Conservation (phyloP, 192 early-diverging fungal genomes). For the Funneliformis geosporum region DNA sequence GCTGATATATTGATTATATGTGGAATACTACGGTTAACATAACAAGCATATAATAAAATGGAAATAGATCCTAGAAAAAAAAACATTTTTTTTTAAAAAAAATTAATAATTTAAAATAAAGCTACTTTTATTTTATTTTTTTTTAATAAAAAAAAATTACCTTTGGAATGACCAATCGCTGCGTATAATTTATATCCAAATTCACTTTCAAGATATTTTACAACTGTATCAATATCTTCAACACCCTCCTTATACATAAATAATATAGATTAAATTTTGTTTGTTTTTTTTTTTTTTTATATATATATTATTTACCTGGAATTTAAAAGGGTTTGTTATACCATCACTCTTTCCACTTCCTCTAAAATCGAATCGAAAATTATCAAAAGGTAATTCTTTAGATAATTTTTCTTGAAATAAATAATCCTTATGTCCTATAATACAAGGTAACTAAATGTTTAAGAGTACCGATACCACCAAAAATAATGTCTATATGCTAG, state of each 20-base stretch:
- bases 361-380: constrained; percentile 45
- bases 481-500: neutral
- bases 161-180: neutral
- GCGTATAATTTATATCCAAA: neutral
- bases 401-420: constrained; percentile 41
- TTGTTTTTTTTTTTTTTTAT: no score
- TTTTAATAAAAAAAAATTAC: neutral
- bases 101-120: no score
- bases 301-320: neutral
- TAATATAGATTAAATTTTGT: no score
- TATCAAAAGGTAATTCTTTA: constrained; percentile 37
- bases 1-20: neutral
- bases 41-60: neutral
- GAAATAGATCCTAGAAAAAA: neutral
- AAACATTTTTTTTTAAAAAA: neutral
- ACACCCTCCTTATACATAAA: neutral
- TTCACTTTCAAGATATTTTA: neutral
- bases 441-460: neutral
- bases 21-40: neutral
- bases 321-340: constrained; percentile 32
- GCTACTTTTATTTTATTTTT: no score
- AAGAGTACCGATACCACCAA: neutral
- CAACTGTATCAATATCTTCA: neutral
- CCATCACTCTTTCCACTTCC: constrained; percentile 44
- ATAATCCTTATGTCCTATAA: constrained; percentile 46